Percentiles rank a stretch among this genome's conserved stretches.
Conservation (phyloP, 768 basidiomycete genomes). For the Austroboletus eburneus region DNA sequence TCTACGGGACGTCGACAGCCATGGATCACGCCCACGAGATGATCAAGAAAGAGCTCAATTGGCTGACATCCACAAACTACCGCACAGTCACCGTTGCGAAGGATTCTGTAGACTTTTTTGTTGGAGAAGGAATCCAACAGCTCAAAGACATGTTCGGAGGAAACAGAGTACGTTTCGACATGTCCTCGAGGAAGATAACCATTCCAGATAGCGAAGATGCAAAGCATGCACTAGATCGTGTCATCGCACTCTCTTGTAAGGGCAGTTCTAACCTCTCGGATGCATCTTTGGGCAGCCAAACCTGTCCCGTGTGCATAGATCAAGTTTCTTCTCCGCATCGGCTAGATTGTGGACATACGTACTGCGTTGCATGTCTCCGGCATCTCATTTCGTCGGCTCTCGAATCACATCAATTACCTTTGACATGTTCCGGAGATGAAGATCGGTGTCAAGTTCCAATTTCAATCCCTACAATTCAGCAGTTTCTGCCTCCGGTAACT, state of each 20-base stretch:
- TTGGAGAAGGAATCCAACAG: slow-evolving; percentile 44
- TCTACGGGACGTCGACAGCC: slow-evolving; percentile 40
- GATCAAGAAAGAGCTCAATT: slow-evolving; percentile 46
- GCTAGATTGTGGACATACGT: slow-evolving; percentile 61
- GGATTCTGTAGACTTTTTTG: slow-evolving; percentile 45
- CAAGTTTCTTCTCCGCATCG: slow-evolving; percentile 38
- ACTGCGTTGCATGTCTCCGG: slow-evolving; percentile 59
- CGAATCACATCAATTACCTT: slow-evolving; percentile 56
- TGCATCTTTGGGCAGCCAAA: slow-evolving; percentile 7
- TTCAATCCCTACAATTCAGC: slow-evolving; percentile 47
- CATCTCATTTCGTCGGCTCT: slow-evolving; percentile 54
- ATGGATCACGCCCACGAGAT: slow-evolving; percentile 41
- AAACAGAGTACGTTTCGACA: slow-evolving; percentile 46
- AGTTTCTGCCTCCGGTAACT: slow-evolving; percentile 45
- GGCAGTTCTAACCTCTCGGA: slow-evolving; percentile 6
- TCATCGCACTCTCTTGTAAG: slow-evolving; percentile 41
- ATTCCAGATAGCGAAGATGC: slow-evolving; percentile 57
- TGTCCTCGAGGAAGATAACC: slow-evolving; percentile 39
- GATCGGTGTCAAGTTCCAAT: slow-evolving; percentile 53
- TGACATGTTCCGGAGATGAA: slow-evolving; percentile 65
- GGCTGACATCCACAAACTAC: slow-evolving; percentile 43
- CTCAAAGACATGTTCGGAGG: slow-evolving; percentile 53
- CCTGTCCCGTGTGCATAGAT: slow-evolving; percentile 57
- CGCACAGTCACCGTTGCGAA: slow-evolving; percentile 37
- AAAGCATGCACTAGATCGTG: slow-evolving; percentile 39